Conservation (phyloP, 2,329 filamentous ascomycete species). For the Paramyrothecium roridum region DNA sequence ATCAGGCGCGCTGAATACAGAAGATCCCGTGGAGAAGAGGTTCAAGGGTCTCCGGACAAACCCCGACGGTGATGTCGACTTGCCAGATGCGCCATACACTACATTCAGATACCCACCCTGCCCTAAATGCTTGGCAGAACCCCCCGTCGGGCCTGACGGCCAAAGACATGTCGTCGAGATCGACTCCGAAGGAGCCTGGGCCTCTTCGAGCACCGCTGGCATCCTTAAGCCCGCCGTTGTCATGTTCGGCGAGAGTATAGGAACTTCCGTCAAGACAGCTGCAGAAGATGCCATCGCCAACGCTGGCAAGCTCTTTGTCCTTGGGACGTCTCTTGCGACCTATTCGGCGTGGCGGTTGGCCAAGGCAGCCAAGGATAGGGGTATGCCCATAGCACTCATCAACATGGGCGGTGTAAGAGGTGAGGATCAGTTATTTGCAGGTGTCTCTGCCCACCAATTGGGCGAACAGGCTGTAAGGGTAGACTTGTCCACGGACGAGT, state of each 20-base stretch:
- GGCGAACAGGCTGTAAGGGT: constrained; percentile 53
- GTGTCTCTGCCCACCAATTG: constrained; percentile 47
- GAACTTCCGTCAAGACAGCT: constrained; percentile 62
- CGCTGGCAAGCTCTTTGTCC: constrained; percentile 70
- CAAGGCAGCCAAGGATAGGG: constrained; percentile 75
- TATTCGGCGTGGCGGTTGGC: constrained; percentile 93
- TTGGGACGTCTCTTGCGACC: constrained; percentile 89
- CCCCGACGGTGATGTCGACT: constrained; percentile 90
- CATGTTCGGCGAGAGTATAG: constrained; percentile 94
- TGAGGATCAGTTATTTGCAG: constrained; percentile 68
- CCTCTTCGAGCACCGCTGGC: constrained; percentile 62
- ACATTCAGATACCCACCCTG: constrained; percentile 92
- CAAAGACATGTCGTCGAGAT: constrained; percentile 58
- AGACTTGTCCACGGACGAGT: constrained; percentile 54
- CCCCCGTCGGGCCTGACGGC: constrained; percentile 55
- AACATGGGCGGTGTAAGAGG: constrained; percentile 84
- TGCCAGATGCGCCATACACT: constrained; percentile 82
- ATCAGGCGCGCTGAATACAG: constrained; percentile 72
- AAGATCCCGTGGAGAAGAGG: constrained; percentile 68
- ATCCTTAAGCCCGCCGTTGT: constrained; percentile 89
- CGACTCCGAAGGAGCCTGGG: constrained; percentile 80
- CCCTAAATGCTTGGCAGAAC: constrained; percentile 68
- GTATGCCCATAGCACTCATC: constrained; percentile 82
- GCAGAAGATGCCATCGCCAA: constrained; percentile 79
- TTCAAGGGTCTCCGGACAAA: constrained; percentile 76